Conservation (phyloP, 345 rosid genomes). For the Aegle marmelos region DNA sequence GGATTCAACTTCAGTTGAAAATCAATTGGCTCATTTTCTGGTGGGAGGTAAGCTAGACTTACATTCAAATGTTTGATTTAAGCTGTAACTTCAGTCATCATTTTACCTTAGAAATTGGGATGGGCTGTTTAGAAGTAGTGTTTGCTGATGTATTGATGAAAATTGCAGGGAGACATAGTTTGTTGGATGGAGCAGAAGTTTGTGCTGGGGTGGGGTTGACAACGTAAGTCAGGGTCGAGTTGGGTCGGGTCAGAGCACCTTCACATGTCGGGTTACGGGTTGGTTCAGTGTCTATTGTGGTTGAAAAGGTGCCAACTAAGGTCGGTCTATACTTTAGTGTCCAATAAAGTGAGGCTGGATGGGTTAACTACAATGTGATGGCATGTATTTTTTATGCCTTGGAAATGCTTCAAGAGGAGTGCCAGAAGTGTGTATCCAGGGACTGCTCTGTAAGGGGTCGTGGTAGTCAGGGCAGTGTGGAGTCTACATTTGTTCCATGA, state of each 20-base stretch:
- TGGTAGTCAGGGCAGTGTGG: neutral
- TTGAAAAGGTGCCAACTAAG: slow-evolving; percentile 16
- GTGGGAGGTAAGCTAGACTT: neutral
- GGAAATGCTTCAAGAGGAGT: neutral
- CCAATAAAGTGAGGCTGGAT: neutral
- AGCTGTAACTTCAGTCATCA: neutral
- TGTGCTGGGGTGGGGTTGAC: slow-evolving; percentile 6
- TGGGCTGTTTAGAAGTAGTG: neutral
- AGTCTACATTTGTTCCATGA: neutral
- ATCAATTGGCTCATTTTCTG: neutral
- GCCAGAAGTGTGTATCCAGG: slow-evolving; percentile 8
- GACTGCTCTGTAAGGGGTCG: neutral
- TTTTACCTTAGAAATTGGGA: neutral
- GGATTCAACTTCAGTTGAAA: slow-evolving; percentile 73
- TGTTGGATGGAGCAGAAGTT: neutral
- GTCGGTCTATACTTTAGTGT: slow-evolving; percentile 15
- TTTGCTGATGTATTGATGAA: neutral
- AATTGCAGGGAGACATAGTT: slow-evolving; percentile 12
- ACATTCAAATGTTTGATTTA: neutral
- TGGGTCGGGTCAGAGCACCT: slow-evolving; percentile 18
- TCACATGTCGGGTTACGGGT: slow-evolving; percentile 13
- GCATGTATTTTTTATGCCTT: neutral
- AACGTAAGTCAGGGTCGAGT: slow-evolving; percentile 11
- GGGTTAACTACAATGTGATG: neutral
- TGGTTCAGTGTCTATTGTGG: slow-evolving; percentile 22